Conservation (phyloP, 805 yeast genomes). For the Lachancea meyersii region DNA sequence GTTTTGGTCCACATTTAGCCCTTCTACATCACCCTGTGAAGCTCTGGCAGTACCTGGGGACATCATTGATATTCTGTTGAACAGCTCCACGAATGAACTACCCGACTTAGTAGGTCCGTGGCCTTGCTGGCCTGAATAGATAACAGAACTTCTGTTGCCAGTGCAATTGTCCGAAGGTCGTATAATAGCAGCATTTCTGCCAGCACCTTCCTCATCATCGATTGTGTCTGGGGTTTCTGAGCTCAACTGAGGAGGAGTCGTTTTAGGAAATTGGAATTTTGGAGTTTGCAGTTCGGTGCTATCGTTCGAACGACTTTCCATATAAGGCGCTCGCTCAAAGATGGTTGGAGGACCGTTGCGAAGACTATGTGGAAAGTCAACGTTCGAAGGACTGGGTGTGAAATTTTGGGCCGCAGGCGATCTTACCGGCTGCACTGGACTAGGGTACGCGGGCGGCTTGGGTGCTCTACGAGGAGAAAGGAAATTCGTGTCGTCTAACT, state of each 20-base stretch:
- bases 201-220: background rate
- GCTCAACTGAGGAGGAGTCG: slow-evolving; percentile 8
- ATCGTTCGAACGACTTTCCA: slow-evolving; percentile 3
- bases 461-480: slow-evolving; percentile 71
- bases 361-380: slow-evolving; percentile 8
- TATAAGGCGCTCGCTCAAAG: slow-evolving; percentile 18
- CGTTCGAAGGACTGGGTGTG: slow-evolving; percentile 9
- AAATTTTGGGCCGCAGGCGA: slow-evolving; percentile 22
- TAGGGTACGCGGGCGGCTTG: slow-evolving; percentile 50
- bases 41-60: slow-evolving; percentile 12
- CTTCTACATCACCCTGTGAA: slow-evolving; percentile 4
- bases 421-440: slow-evolving; percentile 36
- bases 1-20: slow-evolving; percentile 1
- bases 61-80: slow-evolving; percentile 28
- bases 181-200: background rate
- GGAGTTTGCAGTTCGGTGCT: slow-evolving; percentile 5
- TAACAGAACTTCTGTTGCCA: slow-evolving; percentile 19
- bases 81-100: slow-evolving; percentile 33
- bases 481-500: slow-evolving; percentile 35
- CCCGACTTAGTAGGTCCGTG: slow-evolving; percentile 31
- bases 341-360: slow-evolving; percentile 25
- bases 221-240: slow-evolving; percentile 6
- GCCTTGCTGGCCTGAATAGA: slow-evolving; percentile 13
- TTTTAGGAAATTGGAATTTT: slow-evolving; percentile 7
- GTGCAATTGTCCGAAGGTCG: slow-evolving; percentile 4